Percentiles rank a stretch among this genome's conserved stretches.
These are phyloP conservation scores for Platanus orientalis DNA, from an alignment of 164 flowering plant genomes.

Conservation along the genomic window DNA sequence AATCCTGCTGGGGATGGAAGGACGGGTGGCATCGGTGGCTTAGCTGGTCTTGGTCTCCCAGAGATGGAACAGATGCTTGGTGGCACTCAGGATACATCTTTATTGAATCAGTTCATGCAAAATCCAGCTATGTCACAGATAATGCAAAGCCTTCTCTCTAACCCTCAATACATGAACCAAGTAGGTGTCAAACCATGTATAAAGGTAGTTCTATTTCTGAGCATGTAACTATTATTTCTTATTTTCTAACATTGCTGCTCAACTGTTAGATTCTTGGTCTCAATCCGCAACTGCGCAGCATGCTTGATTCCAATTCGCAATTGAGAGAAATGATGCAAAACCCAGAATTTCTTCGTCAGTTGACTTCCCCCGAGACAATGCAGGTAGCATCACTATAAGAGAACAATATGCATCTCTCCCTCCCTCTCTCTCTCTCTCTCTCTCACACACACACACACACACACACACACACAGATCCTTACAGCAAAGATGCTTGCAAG, in stretches of 20 bases:
- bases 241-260: constrained; percentile 7
- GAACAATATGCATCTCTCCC: background rate
- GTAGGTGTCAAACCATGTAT: constrained; percentile 16
- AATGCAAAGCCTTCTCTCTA: constrained; percentile 67
- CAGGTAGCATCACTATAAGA: constrained; percentile 30
- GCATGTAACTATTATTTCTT: background rate
- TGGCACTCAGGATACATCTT: constrained; percentile 51
- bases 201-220: too few relatives aligned
- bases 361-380: constrained; percentile 68
- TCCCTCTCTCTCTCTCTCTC: background rate
- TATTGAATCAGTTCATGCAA: constrained; percentile 73
- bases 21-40: constrained; percentile 47
- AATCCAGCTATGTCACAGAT: constrained; percentile 88
- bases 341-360: constrained; percentile 62
- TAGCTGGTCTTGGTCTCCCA: constrained; percentile 67
- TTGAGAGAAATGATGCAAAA: constrained; percentile 73
- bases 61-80: constrained; percentile 53
- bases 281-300: constrained; percentile 45
- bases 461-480: too few relatives aligned
- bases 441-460: too few relatives aligned
- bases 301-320: constrained; percentile 52
- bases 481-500: background rate
- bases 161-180: constrained; percentile 67
- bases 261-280: constrained; percentile 32
- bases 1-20: constrained; percentile 53